These are phyloP conservation scores for Apiotrichum sp. DNA, from an alignment of 1,284 basidiomycete genomes.

Conservation along the genomic window DNA sequence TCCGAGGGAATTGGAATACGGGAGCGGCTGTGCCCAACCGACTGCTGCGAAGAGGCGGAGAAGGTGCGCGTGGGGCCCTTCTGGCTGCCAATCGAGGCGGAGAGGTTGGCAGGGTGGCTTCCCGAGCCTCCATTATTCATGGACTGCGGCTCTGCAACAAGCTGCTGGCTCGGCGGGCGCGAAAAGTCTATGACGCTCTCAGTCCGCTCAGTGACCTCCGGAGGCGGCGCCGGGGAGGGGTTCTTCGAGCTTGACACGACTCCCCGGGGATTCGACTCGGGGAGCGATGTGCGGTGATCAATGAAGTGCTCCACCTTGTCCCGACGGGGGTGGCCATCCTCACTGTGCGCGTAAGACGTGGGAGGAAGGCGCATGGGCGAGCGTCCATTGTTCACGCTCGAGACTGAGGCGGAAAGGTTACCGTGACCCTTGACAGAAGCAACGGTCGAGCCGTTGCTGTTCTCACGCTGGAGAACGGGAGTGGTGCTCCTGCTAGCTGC, in stretches of 20 bases:
- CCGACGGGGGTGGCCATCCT: not conserved
- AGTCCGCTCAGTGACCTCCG: not conserved
- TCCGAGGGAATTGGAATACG: not conserved
- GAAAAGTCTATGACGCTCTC: conserved; percentile 7
- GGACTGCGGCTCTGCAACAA: no score
- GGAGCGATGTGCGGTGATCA: not conserved
- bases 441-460: not conserved
- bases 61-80: not conserved
- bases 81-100: not conserved
- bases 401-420: not conserved
- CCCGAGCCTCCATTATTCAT: not conserved
- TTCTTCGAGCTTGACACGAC: not conserved
- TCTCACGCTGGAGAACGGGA: not conserved
- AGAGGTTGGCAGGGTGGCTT: not conserved
- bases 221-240: not conserved
- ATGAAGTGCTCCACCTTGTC: not conserved
- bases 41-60: not conserved
- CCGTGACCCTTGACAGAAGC: not conserved
- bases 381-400: not conserved
- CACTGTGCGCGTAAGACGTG: not conserved
- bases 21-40: not conserved
- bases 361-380: not conserved
- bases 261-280: not conserved
- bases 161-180: not conserved
- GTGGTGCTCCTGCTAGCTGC: not conserved